These are phyloP conservation scores for Emericellopsis cladophorae DNA, from an alignment of 2,329 filamentous ascomycete species.

Conservation along the genomic window DNA sequence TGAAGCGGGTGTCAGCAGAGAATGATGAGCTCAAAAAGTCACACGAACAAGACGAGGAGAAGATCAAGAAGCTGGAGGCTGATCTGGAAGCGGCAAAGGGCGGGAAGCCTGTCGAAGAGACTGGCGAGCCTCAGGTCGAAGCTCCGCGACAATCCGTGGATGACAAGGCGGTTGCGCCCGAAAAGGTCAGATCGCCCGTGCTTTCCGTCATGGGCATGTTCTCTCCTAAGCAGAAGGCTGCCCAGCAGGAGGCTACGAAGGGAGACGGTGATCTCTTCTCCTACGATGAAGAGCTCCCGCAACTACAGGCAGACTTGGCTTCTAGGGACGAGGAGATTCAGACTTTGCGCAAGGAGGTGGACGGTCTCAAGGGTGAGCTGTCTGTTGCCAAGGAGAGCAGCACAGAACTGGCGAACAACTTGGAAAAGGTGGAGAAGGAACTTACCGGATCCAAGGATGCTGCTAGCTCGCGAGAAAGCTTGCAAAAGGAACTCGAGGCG, in stretches of 20 bases:
- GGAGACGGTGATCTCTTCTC: slow-evolving; percentile 73
- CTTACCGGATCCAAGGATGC: slow-evolving; percentile 35
- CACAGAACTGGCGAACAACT: slow-evolving; percentile 48
- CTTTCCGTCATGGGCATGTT: slow-evolving; percentile 35
- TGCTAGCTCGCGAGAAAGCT: slow-evolving; percentile 24
- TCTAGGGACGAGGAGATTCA: slow-evolving; percentile 60
- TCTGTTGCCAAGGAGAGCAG: slow-evolving; percentile 59
- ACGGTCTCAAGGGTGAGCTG: slow-evolving; percentile 56
- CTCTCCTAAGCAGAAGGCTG: slow-evolving; percentile 30
- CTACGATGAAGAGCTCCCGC: slow-evolving; percentile 75
- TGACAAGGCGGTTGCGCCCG: slow-evolving; percentile 13
- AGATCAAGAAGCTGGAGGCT: slow-evolving; percentile 45
- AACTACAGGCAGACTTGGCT: slow-evolving; percentile 63
- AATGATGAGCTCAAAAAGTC: slow-evolving; percentile 71
- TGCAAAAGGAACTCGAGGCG: slow-evolving; percentile 37
- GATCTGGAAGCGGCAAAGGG: slow-evolving; percentile 43
- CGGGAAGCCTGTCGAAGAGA: slow-evolving; percentile 11
- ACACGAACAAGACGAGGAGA: slow-evolving; percentile 54
- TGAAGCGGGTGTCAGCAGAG: slow-evolving; percentile 76
- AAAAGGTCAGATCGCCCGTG: slow-evolving; percentile 30
- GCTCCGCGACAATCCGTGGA: slow-evolving; percentile 11
- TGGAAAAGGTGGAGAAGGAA: slow-evolving; percentile 56
- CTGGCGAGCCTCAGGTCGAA: slow-evolving; percentile 17
- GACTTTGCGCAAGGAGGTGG: slow-evolving; percentile 56
- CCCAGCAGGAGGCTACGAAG: slow-evolving; percentile 17